phyloP scores from a whole-genome alignment of 176 grass and related monocot genomes.

The Oryza officinalis region DNA sequence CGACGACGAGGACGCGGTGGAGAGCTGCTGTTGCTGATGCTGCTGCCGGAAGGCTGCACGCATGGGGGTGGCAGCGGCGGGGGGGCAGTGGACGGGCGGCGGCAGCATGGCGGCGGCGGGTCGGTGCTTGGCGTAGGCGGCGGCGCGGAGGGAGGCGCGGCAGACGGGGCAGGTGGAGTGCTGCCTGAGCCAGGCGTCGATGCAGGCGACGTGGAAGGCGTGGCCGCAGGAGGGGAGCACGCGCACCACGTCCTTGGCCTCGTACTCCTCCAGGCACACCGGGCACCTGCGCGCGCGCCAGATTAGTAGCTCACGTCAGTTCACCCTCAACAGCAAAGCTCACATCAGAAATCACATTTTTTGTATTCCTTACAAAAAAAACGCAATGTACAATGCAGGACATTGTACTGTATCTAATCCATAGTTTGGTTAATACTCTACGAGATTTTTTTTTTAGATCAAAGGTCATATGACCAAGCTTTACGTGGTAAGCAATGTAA shows the following conservation, averaged over 20 bases:
- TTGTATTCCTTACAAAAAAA: no score
- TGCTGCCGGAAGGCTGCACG: neutral
- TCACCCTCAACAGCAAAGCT: neutral
- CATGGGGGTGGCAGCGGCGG: neutral
- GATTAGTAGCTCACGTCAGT: neutral
- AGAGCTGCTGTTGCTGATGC: neutral
- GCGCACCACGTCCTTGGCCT: conserved; percentile 57
- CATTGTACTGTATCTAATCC: no score
- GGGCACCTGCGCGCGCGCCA: conserved; percentile 45
- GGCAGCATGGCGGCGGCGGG: conserved; percentile 34
- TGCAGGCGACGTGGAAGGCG: conserved; percentile 74
- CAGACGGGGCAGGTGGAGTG: conserved; percentile 71
- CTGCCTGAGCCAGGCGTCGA: conserved; percentile 69
- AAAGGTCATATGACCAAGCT: no score
- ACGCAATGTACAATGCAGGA: no score
- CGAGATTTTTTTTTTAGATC: no score
- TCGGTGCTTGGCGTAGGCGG: conserved; percentile 20
- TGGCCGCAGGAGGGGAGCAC: conserved; percentile 67
- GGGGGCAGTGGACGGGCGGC: conserved; percentile 29
- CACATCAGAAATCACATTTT: neutral
- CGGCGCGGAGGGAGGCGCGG: conserved; percentile 60
- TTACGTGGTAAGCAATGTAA: no score
- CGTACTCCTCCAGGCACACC: conserved; percentile 72
- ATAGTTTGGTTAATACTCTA: no score
- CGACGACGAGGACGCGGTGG: conserved; percentile 33